These are phyloP conservation scores for Galerina sulciceps DNA, from an alignment of 768 basidiomycete genomes.

Conservation along the genomic window DNA sequence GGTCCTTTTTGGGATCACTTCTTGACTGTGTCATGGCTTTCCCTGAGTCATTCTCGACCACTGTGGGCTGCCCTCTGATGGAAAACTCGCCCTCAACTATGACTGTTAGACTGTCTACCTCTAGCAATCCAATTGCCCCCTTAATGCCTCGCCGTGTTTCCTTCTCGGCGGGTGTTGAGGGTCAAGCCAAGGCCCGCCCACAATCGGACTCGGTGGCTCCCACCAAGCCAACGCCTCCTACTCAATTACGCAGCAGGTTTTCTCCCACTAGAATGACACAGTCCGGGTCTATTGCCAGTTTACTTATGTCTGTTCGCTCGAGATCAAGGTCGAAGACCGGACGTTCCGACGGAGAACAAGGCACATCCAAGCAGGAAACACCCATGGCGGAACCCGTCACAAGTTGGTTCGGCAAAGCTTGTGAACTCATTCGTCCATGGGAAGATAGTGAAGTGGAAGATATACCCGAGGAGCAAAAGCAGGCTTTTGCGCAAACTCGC, in stretches of 20 bases:
- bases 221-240: conserved; percentile 11
- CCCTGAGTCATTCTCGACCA: conserved; percentile 25
- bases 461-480: conserved; percentile 34
- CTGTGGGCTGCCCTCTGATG: conserved; percentile 22
- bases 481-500: conserved; percentile 33
- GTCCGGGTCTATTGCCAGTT: conserved; percentile 23
- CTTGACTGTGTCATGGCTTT: conserved; percentile 17
- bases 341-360: neutral
- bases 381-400: conserved; percentile 17
- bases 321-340: conserved; percentile 19
- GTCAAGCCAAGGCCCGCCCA: conserved; percentile 9
- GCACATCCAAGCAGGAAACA: conserved; percentile 2
- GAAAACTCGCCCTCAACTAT: conserved; percentile 21
- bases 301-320: conserved; percentile 17
- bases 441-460: conserved; percentile 20
- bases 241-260: conserved; percentile 15
- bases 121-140: conserved; percentile 14
- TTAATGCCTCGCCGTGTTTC: conserved; percentile 23
- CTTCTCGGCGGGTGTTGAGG: conserved; percentile 15
- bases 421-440: conserved; percentile 23
- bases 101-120: conserved; percentile 22
- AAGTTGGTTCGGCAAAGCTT: conserved; percentile 27
- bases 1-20: neutral
- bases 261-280: conserved; percentile 13
- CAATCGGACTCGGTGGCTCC: conserved; percentile 7